Conservation (phyloP, 306 rosid genomes). For the Casuarina glauca region DNA sequence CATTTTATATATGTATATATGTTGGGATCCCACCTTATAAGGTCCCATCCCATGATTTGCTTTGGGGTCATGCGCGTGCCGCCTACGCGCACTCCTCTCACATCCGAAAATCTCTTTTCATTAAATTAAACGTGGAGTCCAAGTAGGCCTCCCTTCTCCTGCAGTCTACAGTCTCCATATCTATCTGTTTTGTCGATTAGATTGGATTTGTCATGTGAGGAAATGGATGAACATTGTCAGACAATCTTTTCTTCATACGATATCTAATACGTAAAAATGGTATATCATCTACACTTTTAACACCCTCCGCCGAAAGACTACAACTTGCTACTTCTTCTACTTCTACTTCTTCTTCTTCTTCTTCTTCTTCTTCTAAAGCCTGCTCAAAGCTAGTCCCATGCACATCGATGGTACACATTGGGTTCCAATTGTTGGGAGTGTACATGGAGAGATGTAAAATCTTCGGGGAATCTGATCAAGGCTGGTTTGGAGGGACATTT, state of each 20-base stretch:
- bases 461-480: neutral
- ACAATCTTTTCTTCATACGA: constrained; percentile 1
- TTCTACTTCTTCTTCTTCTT: no score
- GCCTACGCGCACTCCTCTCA: neutral
- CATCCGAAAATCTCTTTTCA: neutral
- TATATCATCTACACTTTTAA: neutral
- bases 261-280: neutral
- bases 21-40: neutral
- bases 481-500: neutral
- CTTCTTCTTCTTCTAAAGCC: no score
- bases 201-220: constrained; percentile 44
- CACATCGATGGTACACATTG: neutral
- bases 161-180: constrained; percentile 38
- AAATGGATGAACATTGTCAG: constrained; percentile 21
- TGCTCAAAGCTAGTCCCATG: no score
- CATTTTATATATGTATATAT: neutral
- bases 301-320: no score
- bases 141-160: constrained; percentile 39
- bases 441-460: neutral
- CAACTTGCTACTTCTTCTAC: no score
- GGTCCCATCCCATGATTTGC: constrained; percentile 12
- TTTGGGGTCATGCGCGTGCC: constrained; percentile 26
- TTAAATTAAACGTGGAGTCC: constrained; percentile 44
- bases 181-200: constrained; percentile 48
- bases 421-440: neutral